Base-by-base conservation (phyloP, 1,284 basidiomycete genomes). In the Marasmius sp. region DNA sequence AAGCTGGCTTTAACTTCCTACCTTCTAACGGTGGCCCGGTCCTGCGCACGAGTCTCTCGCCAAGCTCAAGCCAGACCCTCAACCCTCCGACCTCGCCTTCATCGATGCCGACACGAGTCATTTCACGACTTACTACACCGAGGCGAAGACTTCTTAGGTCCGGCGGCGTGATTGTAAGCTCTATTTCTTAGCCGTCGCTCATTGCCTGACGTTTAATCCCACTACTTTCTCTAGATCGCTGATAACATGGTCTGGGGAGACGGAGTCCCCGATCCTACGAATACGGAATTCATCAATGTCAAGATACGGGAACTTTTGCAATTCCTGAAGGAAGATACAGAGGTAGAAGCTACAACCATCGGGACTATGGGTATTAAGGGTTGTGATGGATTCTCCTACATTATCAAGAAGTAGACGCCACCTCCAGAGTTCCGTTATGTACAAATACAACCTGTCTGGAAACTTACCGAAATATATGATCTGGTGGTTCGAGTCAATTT, bases 381-480 rank as follows among this genome's bases (percentile, higher is more conserved):
- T 6, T 86, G 81, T 63, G 86, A 88, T 67, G 86, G 86, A 0
- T 86, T 87, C 71, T 66, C 85, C 57, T 88, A 85, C 66, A 81
- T 82, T 0, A 59, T 82, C 20, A 55, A 59, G 20, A 65, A 61
- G 39, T 65, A 49, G 33, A 37, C 7, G 8, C 8, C 8, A n/a
- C n/a, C 11, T 6, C 11, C n/a, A n/a, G n/a, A n/a, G n/a, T n/a
- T n/a, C 27, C 27, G 27, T 27, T 5, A 5, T 27, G 27, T 27
- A 27, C 27, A 27, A 27, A 5, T 27, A 27, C 27, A 27, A 5
- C 5, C 2, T 27, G 27, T 5, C 2, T 27, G 27, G 27, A 27
- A 27, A n/a, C n/a, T n/a, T n/a, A n/a, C n/a, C n/a, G n/a, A n/a
- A n/a, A n/a, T n/a, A n/a, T n/a, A n/a, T n/a, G n/a, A n/a, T n/a